Base-by-base conservation (phyloP, 129 eudicot genomes). In the Lactuca saligna region DNA sequence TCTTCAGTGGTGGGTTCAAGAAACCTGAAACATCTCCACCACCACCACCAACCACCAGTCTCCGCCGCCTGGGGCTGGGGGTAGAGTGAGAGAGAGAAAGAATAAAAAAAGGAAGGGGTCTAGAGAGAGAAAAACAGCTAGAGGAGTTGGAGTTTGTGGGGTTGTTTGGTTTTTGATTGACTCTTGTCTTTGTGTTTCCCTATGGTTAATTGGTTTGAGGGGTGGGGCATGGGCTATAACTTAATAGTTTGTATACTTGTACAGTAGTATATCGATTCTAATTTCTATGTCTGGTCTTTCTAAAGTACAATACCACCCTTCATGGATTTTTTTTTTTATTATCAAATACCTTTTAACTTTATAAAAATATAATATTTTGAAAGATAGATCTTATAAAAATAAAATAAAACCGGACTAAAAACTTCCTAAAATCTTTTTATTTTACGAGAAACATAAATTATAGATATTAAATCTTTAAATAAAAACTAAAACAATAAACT, bases 1-100 rank as follows among this genome's bases (percentile, higher is more conserved):
- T 20, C 25, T 54, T 57, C 11, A 31, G 74, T 63, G 73, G 85
- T 85, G 88, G 91, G 91, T 88, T 88, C 70, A 88, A 79, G 62
- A 65, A 61, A 57, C 54, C 66, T 63, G 67, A 61, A 39, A 57
- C 81, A 76, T 66, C 48, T 51, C 69, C 60, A 13, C 79, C 79
- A 65, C 89, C 89, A 81, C 77, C 65, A 70, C 69, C 48, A 63
- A 54, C 67, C 62, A 66, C 56, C 79, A 16, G 70, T 44, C 62
- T 54, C 79, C 78, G 25, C 73, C 72, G 65, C 75, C 76, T 42
- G 51, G 56, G 29, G 74, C 34, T 72, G 56, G 68, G 44, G 41
- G 48, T 56, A 9, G 17, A 65, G 63, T 8, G 32, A 65, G 81
- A 65, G 35, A 66, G 76, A 59, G 71, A 76, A 38, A 69, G 17